These are phyloP conservation scores for Penicillium janthinellum DNA, from an alignment of 2,329 filamentous ascomycete species.

Conservation along the genomic window DNA sequence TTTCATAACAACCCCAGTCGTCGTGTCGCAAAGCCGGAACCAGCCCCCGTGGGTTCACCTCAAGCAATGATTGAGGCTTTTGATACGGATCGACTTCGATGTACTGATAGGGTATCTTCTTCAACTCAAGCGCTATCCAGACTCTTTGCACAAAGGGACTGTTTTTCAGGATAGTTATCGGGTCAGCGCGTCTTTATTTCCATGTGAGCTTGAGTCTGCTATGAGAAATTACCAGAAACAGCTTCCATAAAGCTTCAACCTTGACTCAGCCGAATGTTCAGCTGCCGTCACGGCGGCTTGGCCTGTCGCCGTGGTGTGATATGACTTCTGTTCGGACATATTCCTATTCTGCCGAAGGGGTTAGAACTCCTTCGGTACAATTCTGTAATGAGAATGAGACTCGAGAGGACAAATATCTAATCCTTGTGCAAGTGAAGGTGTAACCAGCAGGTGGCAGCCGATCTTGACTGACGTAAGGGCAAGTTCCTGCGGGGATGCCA, in stretches of 20 bases:
- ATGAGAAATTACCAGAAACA: slow-evolving; percentile 69
- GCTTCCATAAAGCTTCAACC: slow-evolving; percentile 76
- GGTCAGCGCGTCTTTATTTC: not conserved
- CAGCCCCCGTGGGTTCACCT: slow-evolving; percentile 73
- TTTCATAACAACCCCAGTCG: slow-evolving; percentile 81
- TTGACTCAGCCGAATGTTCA: slow-evolving; percentile 68
- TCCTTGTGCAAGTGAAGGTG: not conserved
- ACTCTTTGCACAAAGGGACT: slow-evolving; percentile 85
- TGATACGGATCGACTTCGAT: slow-evolving; percentile 81
- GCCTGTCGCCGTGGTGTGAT: slow-evolving; percentile 72
- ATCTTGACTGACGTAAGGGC: slow-evolving; percentile 26
- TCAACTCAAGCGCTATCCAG: slow-evolving; percentile 84
- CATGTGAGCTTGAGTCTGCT: no score
- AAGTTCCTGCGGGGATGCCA: slow-evolving; percentile 18
- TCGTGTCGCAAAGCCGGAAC: slow-evolving; percentile 77
- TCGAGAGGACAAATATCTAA: not conserved
- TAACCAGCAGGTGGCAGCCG: slow-evolving; percentile 1
- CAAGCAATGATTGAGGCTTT: slow-evolving; percentile 69
- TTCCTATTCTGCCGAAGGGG: slow-evolving; percentile 27
- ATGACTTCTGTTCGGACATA: slow-evolving; percentile 65
- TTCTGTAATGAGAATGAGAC: slow-evolving; percentile 4
- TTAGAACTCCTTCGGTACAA: slow-evolving; percentile 14
- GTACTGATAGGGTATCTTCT: slow-evolving; percentile 79
- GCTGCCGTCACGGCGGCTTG: slow-evolving; percentile 68
- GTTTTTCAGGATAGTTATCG: slow-evolving; percentile 1